Evolutionary conservation across 2,329 filamentous ascomycete species (phyloP).

Genomic region (Tolypocladium sp.): DNA sequence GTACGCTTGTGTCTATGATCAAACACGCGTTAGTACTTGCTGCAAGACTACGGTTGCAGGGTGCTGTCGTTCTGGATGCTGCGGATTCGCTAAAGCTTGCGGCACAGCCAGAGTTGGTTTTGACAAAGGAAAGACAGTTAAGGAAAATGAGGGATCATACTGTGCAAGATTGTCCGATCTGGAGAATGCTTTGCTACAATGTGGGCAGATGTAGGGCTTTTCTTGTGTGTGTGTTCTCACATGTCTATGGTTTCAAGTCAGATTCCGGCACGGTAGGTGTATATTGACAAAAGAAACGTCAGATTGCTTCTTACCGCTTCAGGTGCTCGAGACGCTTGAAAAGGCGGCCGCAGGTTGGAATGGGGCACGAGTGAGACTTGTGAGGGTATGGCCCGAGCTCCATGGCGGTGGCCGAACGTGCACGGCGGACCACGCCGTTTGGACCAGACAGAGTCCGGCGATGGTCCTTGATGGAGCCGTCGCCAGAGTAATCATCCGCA

Average conservation of each 20-base stretch:
- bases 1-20: constrained; percentile 70
- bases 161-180: constrained; percentile 98
- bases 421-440: constrained; percentile 74
- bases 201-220: constrained; percentile 92
- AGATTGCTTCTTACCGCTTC: constrained; percentile 70
- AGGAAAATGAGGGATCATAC: constrained; percentile 49
- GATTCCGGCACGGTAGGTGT: neutral
- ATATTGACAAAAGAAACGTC: constrained; percentile 22
- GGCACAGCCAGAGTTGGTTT: neutral
- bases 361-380: constrained; percentile 98
- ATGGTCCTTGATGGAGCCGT: constrained; percentile 35
- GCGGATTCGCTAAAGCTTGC: neutral
- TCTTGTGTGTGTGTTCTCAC: constrained; percentile 99
- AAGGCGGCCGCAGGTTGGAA: constrained; percentile 89
- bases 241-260: constrained; percentile 54
- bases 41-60: neutral
- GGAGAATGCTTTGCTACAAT: constrained; percentile 98
- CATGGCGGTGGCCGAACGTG: constrained; percentile 91
- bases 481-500: constrained; percentile 52
- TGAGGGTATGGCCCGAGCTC: constrained; percentile 93
- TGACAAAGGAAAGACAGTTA: constrained; percentile 20
- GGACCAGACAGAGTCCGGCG: constrained; percentile 61
- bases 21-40: constrained; percentile 5
- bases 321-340: constrained; percentile 99
- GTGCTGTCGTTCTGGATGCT: neutral